Conservation (phyloP, 768 basidiomycete species). For the Boletus huronensis region DNA sequence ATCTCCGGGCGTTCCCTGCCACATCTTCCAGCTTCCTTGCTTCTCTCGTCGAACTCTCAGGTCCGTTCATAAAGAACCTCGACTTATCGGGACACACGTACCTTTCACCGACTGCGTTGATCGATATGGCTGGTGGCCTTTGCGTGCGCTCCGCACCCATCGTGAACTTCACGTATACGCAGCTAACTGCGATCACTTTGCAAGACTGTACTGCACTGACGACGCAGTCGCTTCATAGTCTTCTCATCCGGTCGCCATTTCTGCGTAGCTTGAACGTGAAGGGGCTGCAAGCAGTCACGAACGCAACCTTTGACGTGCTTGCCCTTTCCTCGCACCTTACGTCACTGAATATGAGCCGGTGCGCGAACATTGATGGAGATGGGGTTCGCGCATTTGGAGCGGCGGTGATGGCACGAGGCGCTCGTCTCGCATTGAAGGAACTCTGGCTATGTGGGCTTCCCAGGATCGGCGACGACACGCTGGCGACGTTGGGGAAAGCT, state of each 20-base stretch:
- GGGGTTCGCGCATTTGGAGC: conserved; percentile 53
- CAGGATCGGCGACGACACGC: conserved; percentile 53
- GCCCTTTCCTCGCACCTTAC: conserved; percentile 53
- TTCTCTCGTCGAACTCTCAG: conserved; percentile 52
- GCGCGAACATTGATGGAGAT: conserved; percentile 59
- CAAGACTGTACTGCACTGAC: conserved; percentile 69
- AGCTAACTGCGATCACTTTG: conserved; percentile 67
- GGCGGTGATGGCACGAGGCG: conserved; percentile 43
- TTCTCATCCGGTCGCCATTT: conserved; percentile 62
- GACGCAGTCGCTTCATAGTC: conserved; percentile 62
- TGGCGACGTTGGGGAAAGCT: conserved; percentile 64
- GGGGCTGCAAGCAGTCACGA: conserved; percentile 66
- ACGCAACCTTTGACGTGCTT: conserved; percentile 70
- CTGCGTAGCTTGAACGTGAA: conserved; percentile 60
- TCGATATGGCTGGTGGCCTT: conserved; percentile 51
- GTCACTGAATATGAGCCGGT: conserved; percentile 68
- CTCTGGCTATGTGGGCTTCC: conserved; percentile 68
- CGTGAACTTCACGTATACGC: conserved; percentile 47
- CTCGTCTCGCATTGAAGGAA: conserved; percentile 53
- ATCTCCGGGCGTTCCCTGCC: conserved; percentile 60
- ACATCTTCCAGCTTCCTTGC: conserved; percentile 49
- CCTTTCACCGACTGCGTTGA: conserved; percentile 47
- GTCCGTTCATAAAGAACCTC: conserved; percentile 60
- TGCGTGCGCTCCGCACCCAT: conserved; percentile 39
- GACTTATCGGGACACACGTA: conserved; percentile 61